These are phyloP conservation scores for Fusarium acutatum DNA, from an alignment of 2,329 filamentous ascomycete species.

Conservation along the genomic window DNA sequence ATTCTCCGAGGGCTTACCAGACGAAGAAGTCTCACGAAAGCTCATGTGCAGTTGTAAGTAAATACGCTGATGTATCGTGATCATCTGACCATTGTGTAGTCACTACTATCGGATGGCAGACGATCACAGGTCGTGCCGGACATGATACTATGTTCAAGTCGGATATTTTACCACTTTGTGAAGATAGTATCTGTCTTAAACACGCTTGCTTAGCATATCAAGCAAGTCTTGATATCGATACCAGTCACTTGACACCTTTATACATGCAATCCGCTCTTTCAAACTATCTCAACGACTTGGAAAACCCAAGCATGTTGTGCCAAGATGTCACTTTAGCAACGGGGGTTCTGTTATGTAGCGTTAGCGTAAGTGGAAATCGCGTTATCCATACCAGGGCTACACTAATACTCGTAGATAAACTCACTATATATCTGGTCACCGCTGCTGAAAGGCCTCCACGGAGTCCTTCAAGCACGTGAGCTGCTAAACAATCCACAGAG, in stretches of 20 bases:
- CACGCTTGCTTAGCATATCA: neutral
- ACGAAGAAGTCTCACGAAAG: neutral
- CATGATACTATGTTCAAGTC: neutral
- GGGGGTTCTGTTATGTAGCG: neutral
- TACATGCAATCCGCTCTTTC: neutral
- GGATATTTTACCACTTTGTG: neutral
- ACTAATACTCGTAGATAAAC: neutral
- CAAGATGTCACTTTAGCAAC: neutral
- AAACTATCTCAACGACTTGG: neutral
- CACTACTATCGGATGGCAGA: neutral
- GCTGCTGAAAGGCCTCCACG: neutral
- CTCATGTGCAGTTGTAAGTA: neutral
- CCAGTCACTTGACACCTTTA: neutral
- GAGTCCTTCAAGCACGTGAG: neutral
- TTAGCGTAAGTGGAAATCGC: neutral
- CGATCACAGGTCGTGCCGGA: neutral
- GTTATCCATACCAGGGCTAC: fast-evolving
- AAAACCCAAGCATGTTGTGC: neutral
- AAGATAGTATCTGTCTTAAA: neutral
- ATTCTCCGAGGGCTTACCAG: neutral
- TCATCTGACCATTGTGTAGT: neutral
- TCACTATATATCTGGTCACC: neutral
- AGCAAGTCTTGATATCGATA: neutral
- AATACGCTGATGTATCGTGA: fast-evolving
- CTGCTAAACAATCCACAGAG: neutral